phyloP scores from a whole-genome alignment of 495 filamentous ascomycete genomes.

The Arthonia radiata region DNA sequence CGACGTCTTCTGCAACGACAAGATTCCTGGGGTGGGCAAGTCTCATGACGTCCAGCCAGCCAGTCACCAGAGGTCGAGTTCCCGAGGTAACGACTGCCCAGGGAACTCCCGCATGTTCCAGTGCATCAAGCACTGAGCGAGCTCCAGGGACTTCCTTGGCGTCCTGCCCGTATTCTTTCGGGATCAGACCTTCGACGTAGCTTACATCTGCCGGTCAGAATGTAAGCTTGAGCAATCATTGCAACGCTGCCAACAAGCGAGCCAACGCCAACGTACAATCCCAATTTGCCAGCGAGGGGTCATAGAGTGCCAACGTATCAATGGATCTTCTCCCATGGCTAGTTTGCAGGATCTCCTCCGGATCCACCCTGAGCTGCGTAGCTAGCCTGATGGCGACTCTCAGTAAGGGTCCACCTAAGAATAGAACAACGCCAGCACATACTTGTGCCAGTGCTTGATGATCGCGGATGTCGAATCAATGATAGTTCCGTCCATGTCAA shows the following conservation, averaged over 20 bases:
- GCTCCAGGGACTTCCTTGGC: slow-evolving; percentile 62
- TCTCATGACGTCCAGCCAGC: slow-evolving; percentile 61
- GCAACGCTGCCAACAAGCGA: neutral
- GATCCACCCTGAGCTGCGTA: slow-evolving; percentile 58
- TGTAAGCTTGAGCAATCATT: neutral
- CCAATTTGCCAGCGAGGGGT: slow-evolving; percentile 64
- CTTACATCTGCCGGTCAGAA: slow-evolving; percentile 46
- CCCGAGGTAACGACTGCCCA: slow-evolving; percentile 94
- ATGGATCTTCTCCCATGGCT: slow-evolving; percentile 76
- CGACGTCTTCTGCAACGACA: slow-evolving; percentile 68
- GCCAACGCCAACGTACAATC: slow-evolving; percentile 38
- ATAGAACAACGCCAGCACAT: slow-evolving; percentile 12
- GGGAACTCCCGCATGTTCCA: slow-evolving; percentile 29
- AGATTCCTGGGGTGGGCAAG: slow-evolving; percentile 50
- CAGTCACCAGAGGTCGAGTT: slow-evolving; percentile 51
- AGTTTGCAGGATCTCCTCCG: slow-evolving; percentile 55
- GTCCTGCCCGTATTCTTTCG: slow-evolving; percentile 46
- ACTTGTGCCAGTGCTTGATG: slow-evolving; percentile 78
- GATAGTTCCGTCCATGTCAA: slow-evolving; percentile 81
- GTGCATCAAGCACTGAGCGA: slow-evolving; percentile 27
- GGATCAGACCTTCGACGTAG: slow-evolving; percentile 52
- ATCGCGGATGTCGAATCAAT: slow-evolving; percentile 65
- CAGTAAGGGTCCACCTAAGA: slow-evolving; percentile 4
- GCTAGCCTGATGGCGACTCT: slow-evolving; percentile 33
- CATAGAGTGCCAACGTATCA: slow-evolving; percentile 49